Percentiles rank a stretch among this genome's conserved stretches.
Conservation (phyloP, 164 flowering plant species). For the Cinnamomum micranthum region DNA sequence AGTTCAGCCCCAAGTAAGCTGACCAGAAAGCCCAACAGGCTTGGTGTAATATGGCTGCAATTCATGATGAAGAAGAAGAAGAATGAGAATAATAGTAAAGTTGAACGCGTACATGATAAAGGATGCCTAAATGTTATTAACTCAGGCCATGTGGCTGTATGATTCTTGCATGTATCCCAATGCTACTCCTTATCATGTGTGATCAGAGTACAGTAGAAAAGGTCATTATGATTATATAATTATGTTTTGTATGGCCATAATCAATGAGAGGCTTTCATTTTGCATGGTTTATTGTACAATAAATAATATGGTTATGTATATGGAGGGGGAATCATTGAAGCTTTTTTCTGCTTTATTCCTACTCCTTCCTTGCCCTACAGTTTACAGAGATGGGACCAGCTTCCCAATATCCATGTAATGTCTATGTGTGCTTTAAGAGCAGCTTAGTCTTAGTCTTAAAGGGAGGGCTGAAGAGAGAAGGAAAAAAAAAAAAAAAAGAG, state of each 20-base stretch:
- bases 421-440: constrained; percentile 43
- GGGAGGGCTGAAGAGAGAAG: constrained; percentile 46
- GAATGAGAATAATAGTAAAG: too few relatives aligned
- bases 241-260: constrained; percentile 37
- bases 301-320: constrained; percentile 22
- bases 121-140: too few relatives aligned
- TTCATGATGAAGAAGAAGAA: too few relatives aligned
- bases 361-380: constrained; percentile 32
- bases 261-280: constrained; percentile 16
- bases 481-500: too few relatives aligned
- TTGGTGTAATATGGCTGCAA: too few relatives aligned
- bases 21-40: too few relatives aligned
- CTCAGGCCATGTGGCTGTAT: neutral
- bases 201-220: constrained; percentile 12
- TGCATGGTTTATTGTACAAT: neutral
- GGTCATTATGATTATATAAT: constrained; percentile 53
- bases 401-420: constrained; percentile 15
- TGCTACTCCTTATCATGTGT: neutral
- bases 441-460: constrained; percentile 48
- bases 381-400: constrained; percentile 45
- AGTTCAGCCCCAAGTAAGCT: too few relatives aligned
- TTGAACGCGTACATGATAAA: too few relatives aligned
- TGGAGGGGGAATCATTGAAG: constrained; percentile 32
- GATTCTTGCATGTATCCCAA: constrained; percentile 1
- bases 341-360: constrained; percentile 43